Evolutionary conservation across 2,329 filamentous ascomycete species (phyloP), one percentile per base, ranked within the genome.

Genomic region (Knoxdaviesia proteae): DNA sequence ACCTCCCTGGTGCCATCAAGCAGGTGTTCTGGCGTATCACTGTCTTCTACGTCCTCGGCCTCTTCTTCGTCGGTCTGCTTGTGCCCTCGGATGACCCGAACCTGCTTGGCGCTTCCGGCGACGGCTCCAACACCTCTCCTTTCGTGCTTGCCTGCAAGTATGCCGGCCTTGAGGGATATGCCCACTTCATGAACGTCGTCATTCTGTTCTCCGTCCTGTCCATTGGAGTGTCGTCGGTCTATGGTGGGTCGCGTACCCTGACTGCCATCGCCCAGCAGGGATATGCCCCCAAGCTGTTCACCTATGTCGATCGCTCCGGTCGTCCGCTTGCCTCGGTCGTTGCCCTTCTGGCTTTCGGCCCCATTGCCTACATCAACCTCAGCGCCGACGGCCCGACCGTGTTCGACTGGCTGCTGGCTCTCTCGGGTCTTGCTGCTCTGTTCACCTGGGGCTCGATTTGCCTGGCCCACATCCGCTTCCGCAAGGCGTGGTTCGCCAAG

Each of bases 1-100:
- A 77, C 0, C 67, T 92, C 0, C 84, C 84, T 0, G 77, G 74
- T 29, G 83, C 84, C 2, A 74, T 86, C 52, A 88, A 86, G 62
- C 82, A 88, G 58, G 80, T 68, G 33, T 68, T 67, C 50, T 67
- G 64, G 64, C 62, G 65, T 53, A 65, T 68, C 48, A 63, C 62
- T n/a, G 54, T 67, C 37, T 68, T 68, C 51, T 69, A 68, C 48
- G 54, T 68, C 36, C 48, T 69, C 0, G 64, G 64, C 36, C 59
- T 68, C n/a, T 63, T 63, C 44, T 63, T 67, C 37, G 59, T 68
- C 41, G 64, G 65, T 6, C 54, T 69, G 9, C 56, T 67, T 4
- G 55, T 68, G 47, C 56, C 58, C 43, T 60, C 60, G 34, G 54
- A 59, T 29, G 65, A 69, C 46, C 40, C 50, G 0, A 56, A 56